These are phyloP conservation scores for Zangia roseola DNA, from an alignment of 768 basidiomycete species.

Conservation along the genomic window DNA sequence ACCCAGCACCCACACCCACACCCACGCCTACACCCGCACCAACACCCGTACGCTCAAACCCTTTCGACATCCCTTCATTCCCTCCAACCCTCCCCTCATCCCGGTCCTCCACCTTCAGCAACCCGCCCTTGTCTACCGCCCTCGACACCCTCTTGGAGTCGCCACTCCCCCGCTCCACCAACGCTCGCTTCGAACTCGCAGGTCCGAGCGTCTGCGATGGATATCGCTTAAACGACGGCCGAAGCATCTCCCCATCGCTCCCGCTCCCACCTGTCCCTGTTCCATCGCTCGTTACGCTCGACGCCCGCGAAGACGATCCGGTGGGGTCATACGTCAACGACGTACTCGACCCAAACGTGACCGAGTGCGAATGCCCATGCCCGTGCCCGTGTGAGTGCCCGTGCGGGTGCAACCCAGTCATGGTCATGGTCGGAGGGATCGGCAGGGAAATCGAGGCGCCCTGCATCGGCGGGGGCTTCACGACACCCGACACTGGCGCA, in stretches of 20 bases:
- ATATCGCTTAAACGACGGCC: constrained; percentile 72
- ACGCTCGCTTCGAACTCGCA: constrained; percentile 50
- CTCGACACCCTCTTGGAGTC: constrained; percentile 15
- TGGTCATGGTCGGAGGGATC: constrained; percentile 25
- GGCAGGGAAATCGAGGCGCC: constrained; percentile 34
- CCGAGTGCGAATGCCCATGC: constrained; percentile 4
- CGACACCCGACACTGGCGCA: constrained; percentile 1
- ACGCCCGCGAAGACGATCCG: constrained; percentile 24
- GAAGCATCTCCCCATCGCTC: constrained; percentile 30
- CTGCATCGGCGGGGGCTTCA: constrained; percentile 28
- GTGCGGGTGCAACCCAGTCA: constrained; percentile 10
- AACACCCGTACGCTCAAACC: not conserved
- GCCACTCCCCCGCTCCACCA: constrained; percentile 34
- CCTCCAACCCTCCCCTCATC: not conserved
- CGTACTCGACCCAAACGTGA: constrained; percentile 2
- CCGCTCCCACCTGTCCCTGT: constrained; percentile 31
- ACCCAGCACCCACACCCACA: constrained; percentile 18
- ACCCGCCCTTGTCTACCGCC: not conserved
- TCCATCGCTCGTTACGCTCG: constrained; percentile 32
- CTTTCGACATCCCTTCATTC: not conserved
- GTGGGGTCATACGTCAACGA: constrained; percentile 19
- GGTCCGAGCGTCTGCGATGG: constrained; percentile 75
- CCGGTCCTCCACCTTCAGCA: not conserved
- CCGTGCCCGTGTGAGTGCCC: not conserved
- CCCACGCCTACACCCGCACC: constrained; percentile 18